Conservation (phyloP, 768 basidiomycete species). For the Tephrocybe sp. region DNA sequence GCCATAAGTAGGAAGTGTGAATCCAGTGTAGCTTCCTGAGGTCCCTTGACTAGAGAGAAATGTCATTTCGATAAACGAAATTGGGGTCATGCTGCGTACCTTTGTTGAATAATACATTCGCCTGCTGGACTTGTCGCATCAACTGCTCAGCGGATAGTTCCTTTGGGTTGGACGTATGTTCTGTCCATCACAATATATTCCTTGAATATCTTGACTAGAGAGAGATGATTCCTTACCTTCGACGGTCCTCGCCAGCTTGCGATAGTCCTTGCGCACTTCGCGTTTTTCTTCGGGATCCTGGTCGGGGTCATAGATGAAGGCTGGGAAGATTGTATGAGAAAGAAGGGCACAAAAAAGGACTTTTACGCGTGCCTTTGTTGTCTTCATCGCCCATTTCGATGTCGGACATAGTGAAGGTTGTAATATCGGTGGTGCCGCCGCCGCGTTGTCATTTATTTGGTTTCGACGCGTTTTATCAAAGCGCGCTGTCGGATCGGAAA, state of each 20-base stretch:
- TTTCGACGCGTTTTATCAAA: constrained; percentile 8
- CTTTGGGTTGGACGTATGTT: constrained; percentile 49
- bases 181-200: constrained; percentile 17
- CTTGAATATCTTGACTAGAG: neutral
- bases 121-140: constrained; percentile 50
- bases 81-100: constrained; percentile 31
- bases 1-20: constrained; percentile 76
- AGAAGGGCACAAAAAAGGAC: neutral
- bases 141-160: constrained; percentile 58
- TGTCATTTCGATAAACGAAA: constrained; percentile 2
- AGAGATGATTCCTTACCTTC: constrained; percentile 47
- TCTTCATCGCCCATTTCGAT: constrained; percentile 25
- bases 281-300: constrained; percentile 83
- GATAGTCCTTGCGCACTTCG: constrained; percentile 68
- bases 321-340: constrained; percentile 11
- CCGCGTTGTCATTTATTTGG: constrained; percentile 14
- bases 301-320: constrained; percentile 73
- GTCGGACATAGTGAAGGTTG: constrained; percentile 24
- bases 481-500: constrained; percentile 9
- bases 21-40: constrained; percentile 89
- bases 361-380: neutral
- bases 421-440: neutral
- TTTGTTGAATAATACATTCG: constrained; percentile 63
- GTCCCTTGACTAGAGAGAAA: constrained; percentile 57
- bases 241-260: constrained; percentile 57